Conservation (phyloP, 2,329 filamentous ascomycete species). For the Colletotrichum sp. region DNA sequence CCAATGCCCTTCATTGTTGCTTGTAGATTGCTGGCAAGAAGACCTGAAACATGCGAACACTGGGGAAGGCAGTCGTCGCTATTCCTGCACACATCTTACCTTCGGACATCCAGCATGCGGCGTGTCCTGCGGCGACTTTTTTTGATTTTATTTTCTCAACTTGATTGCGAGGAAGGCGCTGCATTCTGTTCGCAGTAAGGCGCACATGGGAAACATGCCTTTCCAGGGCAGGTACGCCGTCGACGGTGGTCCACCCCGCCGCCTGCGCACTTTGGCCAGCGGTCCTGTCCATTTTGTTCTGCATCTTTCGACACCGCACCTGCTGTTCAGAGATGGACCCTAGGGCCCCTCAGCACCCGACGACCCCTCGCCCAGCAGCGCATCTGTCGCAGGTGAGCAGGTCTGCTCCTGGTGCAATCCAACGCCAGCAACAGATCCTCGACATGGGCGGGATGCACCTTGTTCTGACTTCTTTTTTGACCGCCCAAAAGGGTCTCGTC, state of each 20-base stretch:
- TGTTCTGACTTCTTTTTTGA: background rate
- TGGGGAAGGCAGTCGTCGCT: slow-evolving; percentile 5
- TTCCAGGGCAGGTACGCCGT: slow-evolving; percentile 3
- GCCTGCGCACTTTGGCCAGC: background rate
- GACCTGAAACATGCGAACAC: slow-evolving; percentile 13
- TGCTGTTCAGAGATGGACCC: background rate
- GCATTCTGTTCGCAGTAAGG: background rate
- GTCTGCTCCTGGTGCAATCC: slow-evolving; percentile 12
- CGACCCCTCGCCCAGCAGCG: background rate
- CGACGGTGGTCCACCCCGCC: slow-evolving; percentile 2
- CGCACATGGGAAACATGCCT: background rate
- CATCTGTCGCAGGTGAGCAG: slow-evolving; percentile 11
- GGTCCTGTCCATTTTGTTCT: background rate
- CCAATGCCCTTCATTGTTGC: slow-evolving; percentile 5
- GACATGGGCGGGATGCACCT: background rate
- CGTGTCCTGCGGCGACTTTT: background rate
- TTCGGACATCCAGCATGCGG: background rate
- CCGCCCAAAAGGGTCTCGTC: background rate
- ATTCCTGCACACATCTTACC: background rate
- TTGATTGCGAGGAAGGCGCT: background rate
- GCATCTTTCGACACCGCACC: background rate
- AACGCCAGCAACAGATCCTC: slow-evolving; percentile 4
- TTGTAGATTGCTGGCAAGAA: slow-evolving; percentile 11
- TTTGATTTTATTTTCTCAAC: background rate
- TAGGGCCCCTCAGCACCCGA: background rate